Evolutionary conservation across 352 stramenopile species (phyloP), one percentile per base, ranked within the genome.

Genomic region (Peronospora destructor): DNA sequence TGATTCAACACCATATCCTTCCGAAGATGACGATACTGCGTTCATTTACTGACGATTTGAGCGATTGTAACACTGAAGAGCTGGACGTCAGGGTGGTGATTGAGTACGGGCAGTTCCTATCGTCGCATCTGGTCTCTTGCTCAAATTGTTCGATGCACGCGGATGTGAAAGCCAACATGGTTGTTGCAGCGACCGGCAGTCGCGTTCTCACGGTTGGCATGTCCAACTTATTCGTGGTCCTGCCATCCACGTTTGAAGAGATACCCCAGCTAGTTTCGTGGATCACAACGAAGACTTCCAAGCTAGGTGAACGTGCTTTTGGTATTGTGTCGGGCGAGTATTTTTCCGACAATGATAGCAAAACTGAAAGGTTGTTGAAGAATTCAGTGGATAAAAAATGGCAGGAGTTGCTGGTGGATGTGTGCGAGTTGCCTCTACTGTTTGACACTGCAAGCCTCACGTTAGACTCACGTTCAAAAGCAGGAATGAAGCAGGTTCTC

Each of bases 1-100:
- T 91, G 17, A 83, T 88, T 23, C 50, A 48, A 0, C 78, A 83
- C 37, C 66, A 89, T 37, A 63, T 91, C 4, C 26, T 89, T 0
- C 76, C 77, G 0, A 62, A 70, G 40, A 66, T 87, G 45, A 26
- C 56, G 7, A 23, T 29, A 11, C 30, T 66, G 14, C 44, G 51
- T 12, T 48, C 29, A 6, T 13, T 50, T 14, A 17, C 16, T 11
- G 42, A 46, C 1, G 14, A 33, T 11, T 28, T 6, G 33, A 52
- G 19, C 19, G 14, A 16, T 14, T 32, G 3, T 12, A 44, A n/a
- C 11, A 26, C 48, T 1, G 46, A 41, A 10, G 16, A 53, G 1
- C 4, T 29, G 14, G 37, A 69, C 40, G 3, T 39, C 26, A 14
- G 34, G 5, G 32, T 23, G 12, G 38, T 65, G 30, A 54, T 62